A percentile compares a stretch with the other conserved stretches of the same genome.
These are phyloP conservation scores for Pyrrhoderma lamaoense DNA, from an alignment of 1,284 basidiomycete species.

Conservation along the genomic window DNA sequence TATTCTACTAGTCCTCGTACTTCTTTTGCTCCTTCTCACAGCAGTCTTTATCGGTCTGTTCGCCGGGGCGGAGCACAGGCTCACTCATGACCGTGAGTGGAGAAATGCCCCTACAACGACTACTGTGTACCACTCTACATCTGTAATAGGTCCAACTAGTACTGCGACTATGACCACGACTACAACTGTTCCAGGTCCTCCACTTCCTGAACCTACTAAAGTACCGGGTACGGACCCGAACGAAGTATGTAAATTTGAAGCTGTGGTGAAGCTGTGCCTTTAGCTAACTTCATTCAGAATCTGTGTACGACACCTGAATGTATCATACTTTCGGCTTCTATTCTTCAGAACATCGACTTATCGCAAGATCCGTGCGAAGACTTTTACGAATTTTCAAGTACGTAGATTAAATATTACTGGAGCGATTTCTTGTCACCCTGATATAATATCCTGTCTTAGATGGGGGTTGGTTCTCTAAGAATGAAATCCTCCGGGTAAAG, in stretches of 20 bases:
- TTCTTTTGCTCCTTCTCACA: slow-evolving; percentile 75
- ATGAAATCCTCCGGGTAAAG: slow-evolving; percentile 81
- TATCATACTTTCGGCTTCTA: slow-evolving; percentile 75
- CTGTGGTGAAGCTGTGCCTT: neutral
- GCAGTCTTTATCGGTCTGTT: slow-evolving; percentile 91
- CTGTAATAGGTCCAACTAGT: slow-evolving; percentile 27
- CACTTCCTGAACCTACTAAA: slow-evolving; percentile 23
- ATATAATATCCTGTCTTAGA: slow-evolving; percentile 31
- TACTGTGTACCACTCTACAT: slow-evolving; percentile 23
- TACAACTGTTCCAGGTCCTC: slow-evolving; percentile 29
- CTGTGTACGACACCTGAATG: slow-evolving; percentile 77
- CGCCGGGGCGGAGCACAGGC: slow-evolving; percentile 75
- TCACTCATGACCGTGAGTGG: slow-evolving; percentile 44
- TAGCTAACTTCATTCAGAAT: slow-evolving; percentile 32
- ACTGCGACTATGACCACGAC: slow-evolving; percentile 32
- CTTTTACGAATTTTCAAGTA: slow-evolving; percentile 89
- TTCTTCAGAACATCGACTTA: slow-evolving; percentile 77
- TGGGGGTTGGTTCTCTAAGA: slow-evolving; percentile 75
- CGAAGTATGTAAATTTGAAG: slow-evolving; percentile 34
- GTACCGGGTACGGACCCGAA: slow-evolving; percentile 35
- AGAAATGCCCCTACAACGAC: slow-evolving; percentile 22
- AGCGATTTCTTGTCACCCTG: slow-evolving; percentile 2
- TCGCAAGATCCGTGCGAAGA: slow-evolving; percentile 90
- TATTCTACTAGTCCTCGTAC: slow-evolving; percentile 66
- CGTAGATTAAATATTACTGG: slow-evolving; percentile 25